Conservation (phyloP, 345 rosid species). For the Atalantia buxifolia region DNA sequence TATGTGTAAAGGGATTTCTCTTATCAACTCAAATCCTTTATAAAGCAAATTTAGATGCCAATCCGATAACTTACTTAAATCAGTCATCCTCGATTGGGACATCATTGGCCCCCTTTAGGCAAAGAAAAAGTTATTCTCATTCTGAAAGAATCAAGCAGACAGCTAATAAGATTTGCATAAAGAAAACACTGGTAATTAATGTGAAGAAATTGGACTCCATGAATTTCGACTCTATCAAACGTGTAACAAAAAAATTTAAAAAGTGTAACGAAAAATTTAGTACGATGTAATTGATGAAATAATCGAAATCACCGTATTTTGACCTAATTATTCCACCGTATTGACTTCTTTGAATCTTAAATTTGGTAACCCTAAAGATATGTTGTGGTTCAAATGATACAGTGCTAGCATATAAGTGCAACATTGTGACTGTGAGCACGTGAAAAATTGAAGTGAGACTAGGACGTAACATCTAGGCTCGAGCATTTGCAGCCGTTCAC, state of each 20-base stretch:
- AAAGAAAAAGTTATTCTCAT: constrained; percentile 20
- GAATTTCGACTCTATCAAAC: too few relatives aligned
- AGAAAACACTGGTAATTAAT: too few relatives aligned
- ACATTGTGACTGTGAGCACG: background rate
- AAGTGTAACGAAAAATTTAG: too few relatives aligned
- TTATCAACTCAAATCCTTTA: constrained; percentile 18
- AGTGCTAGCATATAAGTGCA: background rate
- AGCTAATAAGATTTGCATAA: too few relatives aligned
- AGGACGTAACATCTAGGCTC: constrained; percentile 3
- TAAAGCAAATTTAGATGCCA: constrained; percentile 38
- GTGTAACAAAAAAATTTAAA: too few relatives aligned
- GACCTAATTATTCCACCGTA: background rate
- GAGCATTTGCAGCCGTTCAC: background rate
- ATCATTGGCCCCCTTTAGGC: constrained; percentile 21
- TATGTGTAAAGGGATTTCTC: constrained; percentile 7
- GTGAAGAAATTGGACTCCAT: too few relatives aligned
- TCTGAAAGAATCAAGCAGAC: too few relatives aligned
- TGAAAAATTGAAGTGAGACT: background rate
- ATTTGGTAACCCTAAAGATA: background rate
- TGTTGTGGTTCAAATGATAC: background rate
- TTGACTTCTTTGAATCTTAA: background rate
- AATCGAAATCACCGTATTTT: too few relatives aligned
- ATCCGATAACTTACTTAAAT: constrained; percentile 28
- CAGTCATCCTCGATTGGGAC: constrained; percentile 6
- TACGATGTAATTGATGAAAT: too few relatives aligned